Evolutionary conservation across 495 filamentous ascomycete species (phyloP).

Genomic region (Cetradonia linearis): DNA sequence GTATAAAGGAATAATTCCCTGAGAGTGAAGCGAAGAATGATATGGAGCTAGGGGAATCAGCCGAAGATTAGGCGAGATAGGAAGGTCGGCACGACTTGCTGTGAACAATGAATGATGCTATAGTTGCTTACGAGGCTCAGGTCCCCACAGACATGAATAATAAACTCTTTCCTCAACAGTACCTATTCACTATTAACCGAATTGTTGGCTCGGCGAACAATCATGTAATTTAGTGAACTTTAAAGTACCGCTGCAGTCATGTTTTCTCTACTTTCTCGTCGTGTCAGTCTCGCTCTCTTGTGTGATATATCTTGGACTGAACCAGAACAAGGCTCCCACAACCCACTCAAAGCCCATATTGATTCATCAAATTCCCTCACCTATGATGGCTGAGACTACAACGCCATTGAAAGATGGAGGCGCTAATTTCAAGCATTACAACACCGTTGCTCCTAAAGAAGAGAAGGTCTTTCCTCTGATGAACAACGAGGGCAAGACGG

Average conservation of each 20-base stretch:
- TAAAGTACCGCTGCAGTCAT: not conserved
- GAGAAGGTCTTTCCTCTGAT: slow-evolving; percentile 66
- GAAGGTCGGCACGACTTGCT: not conserved
- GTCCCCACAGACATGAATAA: not conserved
- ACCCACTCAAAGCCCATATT: slow-evolving; percentile 2
- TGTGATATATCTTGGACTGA: slow-evolving; percentile 7
- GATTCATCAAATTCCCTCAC: not conserved
- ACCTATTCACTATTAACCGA: not conserved
- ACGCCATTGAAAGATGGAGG: slow-evolving; percentile 7
- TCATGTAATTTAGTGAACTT: not conserved
- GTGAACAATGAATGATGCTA: not conserved
- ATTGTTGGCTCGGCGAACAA: not conserved
- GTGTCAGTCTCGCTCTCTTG: slow-evolving; percentile 5
- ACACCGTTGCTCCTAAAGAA: slow-evolving; percentile 48
- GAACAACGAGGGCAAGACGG: slow-evolving; percentile 72
- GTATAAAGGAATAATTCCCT: too few species aligned
- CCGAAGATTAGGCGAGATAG: too few species aligned
- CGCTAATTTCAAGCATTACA: slow-evolving; percentile 47
- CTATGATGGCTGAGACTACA: slow-evolving; percentile 1
- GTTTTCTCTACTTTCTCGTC: slow-evolving; percentile 10
- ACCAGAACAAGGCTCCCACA: slow-evolving; percentile 4
- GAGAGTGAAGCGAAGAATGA: too few species aligned
- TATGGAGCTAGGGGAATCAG: too few species aligned
- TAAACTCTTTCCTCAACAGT: not conserved
- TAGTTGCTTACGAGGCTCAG: not conserved